Evolutionary conservation across 768 basidiomycete species (phyloP).

Genomic region (Mycena pura): DNA sequence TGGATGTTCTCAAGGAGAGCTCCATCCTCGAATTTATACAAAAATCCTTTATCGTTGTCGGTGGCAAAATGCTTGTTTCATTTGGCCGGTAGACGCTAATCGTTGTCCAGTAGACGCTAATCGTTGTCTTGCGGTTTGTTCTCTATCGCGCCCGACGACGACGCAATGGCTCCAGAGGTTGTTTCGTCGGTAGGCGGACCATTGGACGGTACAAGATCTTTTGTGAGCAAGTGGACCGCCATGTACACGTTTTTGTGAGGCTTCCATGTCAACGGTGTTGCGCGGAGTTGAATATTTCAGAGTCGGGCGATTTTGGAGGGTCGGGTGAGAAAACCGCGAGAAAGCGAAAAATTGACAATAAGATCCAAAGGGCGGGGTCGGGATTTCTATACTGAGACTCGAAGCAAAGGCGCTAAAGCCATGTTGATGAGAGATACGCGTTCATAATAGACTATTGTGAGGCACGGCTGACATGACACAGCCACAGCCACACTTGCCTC

Average conservation of each 20-base stretch:
- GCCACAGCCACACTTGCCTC: neutral
- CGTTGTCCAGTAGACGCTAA: too few species aligned
- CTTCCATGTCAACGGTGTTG: constrained; percentile 64
- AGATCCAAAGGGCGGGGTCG: constrained; percentile 51
- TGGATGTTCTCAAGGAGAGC: constrained; percentile 35
- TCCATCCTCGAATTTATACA: constrained; percentile 55
- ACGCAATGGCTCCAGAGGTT: constrained; percentile 47
- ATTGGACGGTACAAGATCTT: constrained; percentile 55
- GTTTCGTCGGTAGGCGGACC: constrained; percentile 56
- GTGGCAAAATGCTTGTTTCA: constrained; percentile 18
- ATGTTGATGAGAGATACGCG: constrained; percentile 9
- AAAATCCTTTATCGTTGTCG: constrained; percentile 39
- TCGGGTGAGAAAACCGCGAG: constrained; percentile 41
- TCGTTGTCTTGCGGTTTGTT: constrained; percentile 43
- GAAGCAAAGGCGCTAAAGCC: constrained; percentile 20
- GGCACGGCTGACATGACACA: too few species aligned
- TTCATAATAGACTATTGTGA: constrained; percentile 22
- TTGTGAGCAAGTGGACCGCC: constrained; percentile 50
- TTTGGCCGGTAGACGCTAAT: constrained; percentile 41
- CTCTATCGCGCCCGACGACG: constrained; percentile 49
- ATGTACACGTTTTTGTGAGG: constrained; percentile 47
- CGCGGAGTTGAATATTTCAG: constrained; percentile 43
- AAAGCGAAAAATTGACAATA: constrained; percentile 56
- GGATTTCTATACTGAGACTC: constrained; percentile 42
- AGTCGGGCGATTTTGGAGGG: constrained; percentile 42